Evolutionary conservation across 768 basidiomycete genomes (phyloP).

Genomic region (Ramaria sp.): DNA sequence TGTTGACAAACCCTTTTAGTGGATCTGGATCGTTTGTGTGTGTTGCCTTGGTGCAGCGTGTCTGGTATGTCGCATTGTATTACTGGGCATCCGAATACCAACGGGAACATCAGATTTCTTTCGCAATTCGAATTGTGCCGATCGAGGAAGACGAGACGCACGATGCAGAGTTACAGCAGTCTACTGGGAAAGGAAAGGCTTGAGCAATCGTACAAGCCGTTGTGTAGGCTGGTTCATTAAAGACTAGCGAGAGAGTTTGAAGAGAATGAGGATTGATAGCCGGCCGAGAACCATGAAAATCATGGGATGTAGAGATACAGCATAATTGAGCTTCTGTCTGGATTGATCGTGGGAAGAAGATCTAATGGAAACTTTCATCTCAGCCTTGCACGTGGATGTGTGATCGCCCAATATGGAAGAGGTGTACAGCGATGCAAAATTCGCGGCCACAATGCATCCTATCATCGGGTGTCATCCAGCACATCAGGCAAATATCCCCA

Average conservation of each 20-base stretch:
- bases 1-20: slow-evolving; percentile 26
- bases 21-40: slow-evolving; percentile 63
- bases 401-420: too few species aligned
- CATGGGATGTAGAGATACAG: too few species aligned
- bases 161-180: background rate
- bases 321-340: background rate
- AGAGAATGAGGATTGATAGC: background rate
- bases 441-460: too few species aligned
- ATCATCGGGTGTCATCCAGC: too few species aligned
- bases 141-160: background rate
- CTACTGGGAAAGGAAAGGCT: background rate
- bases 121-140: slow-evolving; percentile 1
- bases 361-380: too few species aligned
- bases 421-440: too few species aligned
- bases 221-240: background rate
- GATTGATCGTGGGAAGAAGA: too few species aligned
- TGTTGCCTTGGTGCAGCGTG: slow-evolving; percentile 58
- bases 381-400: too few species aligned
- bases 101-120: background rate
- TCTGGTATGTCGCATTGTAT: slow-evolving; percentile 31
- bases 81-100: too few species aligned
- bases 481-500: too few species aligned
- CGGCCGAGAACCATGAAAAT: background rate
- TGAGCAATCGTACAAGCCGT: background rate
- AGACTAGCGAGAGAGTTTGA: background rate